Evolutionary conservation across 2,329 filamentous ascomycete species (phyloP).

Genomic region (Chaetomiaceae sp.): DNA sequence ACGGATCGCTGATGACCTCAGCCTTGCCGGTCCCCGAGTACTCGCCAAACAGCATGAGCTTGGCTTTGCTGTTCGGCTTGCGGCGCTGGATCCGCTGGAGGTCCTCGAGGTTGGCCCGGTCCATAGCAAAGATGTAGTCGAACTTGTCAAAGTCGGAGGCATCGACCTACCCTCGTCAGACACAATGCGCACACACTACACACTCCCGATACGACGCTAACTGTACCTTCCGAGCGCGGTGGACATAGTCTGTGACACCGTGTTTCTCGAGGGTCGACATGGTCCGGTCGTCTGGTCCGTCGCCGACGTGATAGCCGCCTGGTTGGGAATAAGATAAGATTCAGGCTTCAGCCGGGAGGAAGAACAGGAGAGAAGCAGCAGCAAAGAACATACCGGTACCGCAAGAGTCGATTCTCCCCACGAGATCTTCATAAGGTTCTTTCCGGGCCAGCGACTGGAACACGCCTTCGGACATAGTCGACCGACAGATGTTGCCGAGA

Average conservation of each 20-base stretch:
- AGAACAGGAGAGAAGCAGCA: background rate
- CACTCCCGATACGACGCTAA: background rate
- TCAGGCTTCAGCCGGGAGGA: background rate
- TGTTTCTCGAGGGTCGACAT: conserved; percentile 71
- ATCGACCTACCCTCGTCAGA: conserved; percentile 38
- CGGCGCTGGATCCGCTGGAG: conserved; percentile 56
- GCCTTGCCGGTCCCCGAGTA: conserved; percentile 61
- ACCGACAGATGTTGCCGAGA: conserved; percentile 91
- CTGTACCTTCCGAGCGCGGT: conserved; percentile 69
- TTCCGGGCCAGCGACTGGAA: conserved; percentile 68
- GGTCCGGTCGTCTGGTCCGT: conserved; percentile 75
- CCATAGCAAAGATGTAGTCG: conserved; percentile 96
- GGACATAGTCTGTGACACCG: conserved; percentile 71
- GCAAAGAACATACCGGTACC: conserved; percentile 57
- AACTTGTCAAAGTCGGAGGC: conserved; percentile 74
- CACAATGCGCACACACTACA: too few species aligned
- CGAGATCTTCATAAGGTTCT: conserved; percentile 52
- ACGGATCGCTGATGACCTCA: conserved; percentile 81
- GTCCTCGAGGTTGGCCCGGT: conserved; percentile 72
- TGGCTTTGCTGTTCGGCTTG: conserved; percentile 54
- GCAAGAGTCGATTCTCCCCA: conserved; percentile 75
- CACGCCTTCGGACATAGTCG: conserved; percentile 93
- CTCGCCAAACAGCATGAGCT: conserved; percentile 81
- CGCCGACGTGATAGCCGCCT: conserved; percentile 78
- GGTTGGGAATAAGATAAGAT: too few species aligned